Percentiles rank a stretch among this genome's conserved stretches.
Conservation (phyloP, 306 rosid species). For the Medicago lupulina region DNA sequence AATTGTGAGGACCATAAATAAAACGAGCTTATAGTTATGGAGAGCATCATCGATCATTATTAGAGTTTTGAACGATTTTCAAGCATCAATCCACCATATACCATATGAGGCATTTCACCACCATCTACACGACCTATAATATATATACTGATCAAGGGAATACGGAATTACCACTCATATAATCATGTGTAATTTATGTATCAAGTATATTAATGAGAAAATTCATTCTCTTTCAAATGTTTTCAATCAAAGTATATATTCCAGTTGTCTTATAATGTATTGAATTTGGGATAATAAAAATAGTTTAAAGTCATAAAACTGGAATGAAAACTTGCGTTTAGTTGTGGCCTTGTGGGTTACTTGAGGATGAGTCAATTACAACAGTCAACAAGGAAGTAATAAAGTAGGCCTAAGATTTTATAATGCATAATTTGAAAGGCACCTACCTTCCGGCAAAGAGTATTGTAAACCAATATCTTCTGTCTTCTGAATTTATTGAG, state of each 20-base stretch:
- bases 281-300: not conserved
- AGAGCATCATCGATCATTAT: not conserved
- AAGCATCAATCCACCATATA: too few relatives aligned
- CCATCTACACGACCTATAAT: not conserved
- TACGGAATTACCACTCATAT: not conserved
- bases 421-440: too few relatives aligned
- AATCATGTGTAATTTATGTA: constrained; percentile 2
- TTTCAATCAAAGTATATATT: not conserved
- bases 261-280: not conserved
- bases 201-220: not conserved
- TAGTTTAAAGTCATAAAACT: not conserved
- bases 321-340: not conserved
- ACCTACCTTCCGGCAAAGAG: too few relatives aligned
- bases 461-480: too few relatives aligned
- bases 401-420: too few relatives aligned
- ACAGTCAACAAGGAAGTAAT: not conserved
- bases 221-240: not conserved
- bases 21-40: not conserved
- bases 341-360: constrained; percentile 13
- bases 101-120: not conserved
- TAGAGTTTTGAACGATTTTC: not conserved
- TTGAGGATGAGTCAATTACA: not conserved
- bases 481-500: not conserved
- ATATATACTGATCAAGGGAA: not conserved
- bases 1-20: not conserved